Evolutionary conservation across 2,329 filamentous ascomycete species (phyloP), one percentile per base, ranked within the genome.

Genomic region (Blumeria hordei): DNA sequence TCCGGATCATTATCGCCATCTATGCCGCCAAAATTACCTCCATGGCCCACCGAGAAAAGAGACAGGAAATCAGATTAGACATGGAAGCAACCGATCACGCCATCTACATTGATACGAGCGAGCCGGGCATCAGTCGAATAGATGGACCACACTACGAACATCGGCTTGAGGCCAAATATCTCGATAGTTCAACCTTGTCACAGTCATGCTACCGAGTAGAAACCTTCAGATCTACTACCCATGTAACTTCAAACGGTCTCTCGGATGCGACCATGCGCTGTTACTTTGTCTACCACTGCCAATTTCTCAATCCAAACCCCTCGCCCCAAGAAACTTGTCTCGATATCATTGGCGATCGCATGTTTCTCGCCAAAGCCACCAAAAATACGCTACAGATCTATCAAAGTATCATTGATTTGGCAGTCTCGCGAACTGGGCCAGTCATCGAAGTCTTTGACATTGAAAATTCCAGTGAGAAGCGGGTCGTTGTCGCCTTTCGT

Each of bases 371-470:
- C 64, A 98, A 98, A 74, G 88, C 90, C 12, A 96, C 92, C 10
- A 77, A 79, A 65, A 96, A 98, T 72, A 98, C 92, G 58, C 93
- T 90, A 72, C 81, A 85, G 62, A 84, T 98, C 64, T 98, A 98
- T 72, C 85, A 93, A 68, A 84, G 94, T 63, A 86, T 95, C 64
- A 88, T 98, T 65, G 80, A 84, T 65, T 78, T 85, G 55, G 88
- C 88, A 4, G 86, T 95, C 55, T 74, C 74, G 63, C 76, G 92
- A 58, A 90, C 86, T 36, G 92, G 92, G 6, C 92, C 92, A 3
- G 92, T 98, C 62, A 96, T 98, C 61, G 90, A 98, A 70, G 86
- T 94, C 68, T 98, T 94, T 64, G 90, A 98, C 66, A 88, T 98
- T 55, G 87, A 94, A 65, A 86, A 78, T 61, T 85, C 83, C 16